Base-by-base conservation (phyloP, 2,329 filamentous ascomycete genomes). In the Catunica adiposa region DNA sequence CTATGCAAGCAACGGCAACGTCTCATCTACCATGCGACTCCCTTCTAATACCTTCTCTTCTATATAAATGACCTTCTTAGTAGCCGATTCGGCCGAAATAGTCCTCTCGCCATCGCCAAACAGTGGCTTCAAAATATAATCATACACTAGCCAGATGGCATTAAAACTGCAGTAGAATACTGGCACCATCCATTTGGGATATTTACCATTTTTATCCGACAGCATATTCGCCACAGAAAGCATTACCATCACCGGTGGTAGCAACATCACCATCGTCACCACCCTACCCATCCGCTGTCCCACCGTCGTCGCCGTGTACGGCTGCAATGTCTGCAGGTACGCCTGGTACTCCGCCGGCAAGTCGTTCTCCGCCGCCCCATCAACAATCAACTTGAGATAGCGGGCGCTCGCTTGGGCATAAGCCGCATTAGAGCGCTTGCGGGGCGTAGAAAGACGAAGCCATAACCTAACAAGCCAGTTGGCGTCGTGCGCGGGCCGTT, bases 101-200 rank as follows among this genome's bases (percentile, higher is more conserved):
- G 79, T 82, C 62, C 76, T 78, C 73, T 97, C 90, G 0, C 92
- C 92, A 64, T 97, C 86, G 0, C 90, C 90, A 72, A 94, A 96
- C 0, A 83, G 42, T 0, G 68, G 70, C 66, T 79, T 82, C 61
- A 73, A 65, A 1, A 72, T 64, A 1, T 26, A 29, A 53, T 77
- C 74, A 52, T 78, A 76, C 2, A 59, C 61, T 58, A 66, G 61
- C 75, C 75, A 78, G 8, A 71, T 58, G 2, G 68, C 9, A 15
- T 69, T 73, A 58, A 84, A 80, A 1, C 23, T 42, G 8, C 40
- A 38, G 40, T 56, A 46, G 6, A 84, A 11, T 1, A 71, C 66
- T 0, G 72, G 74, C 56, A 75, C 71, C 0, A 76, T 60, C 86
- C 86, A 94, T 11, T 64, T 63, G 0, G 89, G 89, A 54, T 79